phyloP scores from a whole-genome alignment of 331 rosid species.

The Rhamnella rubrinervis region DNA sequence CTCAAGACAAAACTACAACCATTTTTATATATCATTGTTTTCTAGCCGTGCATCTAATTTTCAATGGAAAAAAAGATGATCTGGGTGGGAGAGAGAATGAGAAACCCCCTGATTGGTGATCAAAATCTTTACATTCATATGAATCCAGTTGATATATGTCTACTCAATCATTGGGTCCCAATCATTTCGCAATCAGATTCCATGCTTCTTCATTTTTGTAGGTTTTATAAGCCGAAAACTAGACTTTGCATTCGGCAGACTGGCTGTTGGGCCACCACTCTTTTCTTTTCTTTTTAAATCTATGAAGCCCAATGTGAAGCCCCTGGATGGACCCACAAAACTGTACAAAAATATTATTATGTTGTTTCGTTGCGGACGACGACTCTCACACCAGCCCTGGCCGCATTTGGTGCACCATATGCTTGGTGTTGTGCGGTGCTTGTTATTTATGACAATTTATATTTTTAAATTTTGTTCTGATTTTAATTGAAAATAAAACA shows the following conservation, averaged over 20 bases:
- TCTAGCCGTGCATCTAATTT: too few relatives aligned
- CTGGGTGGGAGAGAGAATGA: not conserved
- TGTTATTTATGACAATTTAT: not conserved
- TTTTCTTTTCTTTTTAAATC: too few relatives aligned
- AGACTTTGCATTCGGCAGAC: not conserved
- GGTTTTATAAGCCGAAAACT: too few relatives aligned
- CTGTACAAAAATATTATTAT: not conserved
- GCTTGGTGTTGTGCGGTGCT: not conserved
- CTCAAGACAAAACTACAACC: too few relatives aligned
- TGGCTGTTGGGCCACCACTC: constrained; percentile 21
- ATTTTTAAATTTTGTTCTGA: not conserved
- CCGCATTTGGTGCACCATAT: constrained; percentile 12
- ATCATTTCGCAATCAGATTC: too few relatives aligned
- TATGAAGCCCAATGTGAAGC: not conserved
- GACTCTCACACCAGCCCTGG: constrained; percentile 16
- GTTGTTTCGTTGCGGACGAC: not conserved
- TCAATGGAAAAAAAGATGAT: not conserved
- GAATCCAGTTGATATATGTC: constrained; percentile 11
- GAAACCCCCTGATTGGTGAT: not conserved
- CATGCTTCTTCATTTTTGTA: too few relatives aligned
- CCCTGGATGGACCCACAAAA: constrained; percentile 23
- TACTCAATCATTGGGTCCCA: not conserved
- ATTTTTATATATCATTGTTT: too few relatives aligned
- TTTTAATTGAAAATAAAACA: not conserved
- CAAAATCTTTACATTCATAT: not conserved